phyloP scores from a whole-genome alignment of 2,329 filamentous ascomycete species.

The Elsinoe perseae region DNA sequence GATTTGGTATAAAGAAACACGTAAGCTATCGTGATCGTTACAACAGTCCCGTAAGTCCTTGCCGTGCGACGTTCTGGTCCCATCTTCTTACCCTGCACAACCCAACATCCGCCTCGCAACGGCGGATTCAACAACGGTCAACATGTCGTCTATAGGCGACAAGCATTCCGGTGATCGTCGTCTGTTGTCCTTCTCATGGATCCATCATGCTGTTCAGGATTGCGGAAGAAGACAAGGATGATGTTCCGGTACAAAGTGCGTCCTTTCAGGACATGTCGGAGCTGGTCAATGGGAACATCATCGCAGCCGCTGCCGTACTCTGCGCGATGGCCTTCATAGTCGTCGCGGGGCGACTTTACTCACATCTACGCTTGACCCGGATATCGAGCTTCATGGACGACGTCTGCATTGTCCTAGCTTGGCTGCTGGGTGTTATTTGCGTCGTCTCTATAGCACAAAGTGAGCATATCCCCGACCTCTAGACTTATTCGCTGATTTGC shows the following conservation, averaged over 20 bases:
- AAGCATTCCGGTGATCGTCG: not conserved
- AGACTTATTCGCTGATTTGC: not conserved
- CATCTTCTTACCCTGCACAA: not conserved
- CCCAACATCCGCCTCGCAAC: not conserved
- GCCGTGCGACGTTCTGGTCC: not conserved
- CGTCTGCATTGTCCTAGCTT: not conserved
- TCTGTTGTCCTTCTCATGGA: not conserved
- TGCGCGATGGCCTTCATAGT: not conserved
- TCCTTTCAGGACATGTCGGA: not conserved
- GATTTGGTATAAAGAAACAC: not conserved
- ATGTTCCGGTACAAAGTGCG: not conserved
- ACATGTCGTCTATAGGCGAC: not conserved
- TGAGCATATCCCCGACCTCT: not conserved
- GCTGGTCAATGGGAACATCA: not conserved
- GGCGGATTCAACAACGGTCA: not conserved
- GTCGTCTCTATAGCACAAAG: not conserved
- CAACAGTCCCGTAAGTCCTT: not conserved
- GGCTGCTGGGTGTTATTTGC: not conserved
- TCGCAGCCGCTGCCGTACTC: not conserved
- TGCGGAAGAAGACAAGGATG: not conserved
- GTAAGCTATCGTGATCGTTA: not conserved
- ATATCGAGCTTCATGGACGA: not conserved
- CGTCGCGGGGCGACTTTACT: not conserved
- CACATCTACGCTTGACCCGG: not conserved
- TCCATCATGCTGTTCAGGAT: not conserved